A percentile compares a stretch with the other conserved stretches of the same genome.
Evolutionary conservation across 495 filamentous ascomycete genomes (phyloP).

Genomic region (Opeltia flavorubescens): DNA sequence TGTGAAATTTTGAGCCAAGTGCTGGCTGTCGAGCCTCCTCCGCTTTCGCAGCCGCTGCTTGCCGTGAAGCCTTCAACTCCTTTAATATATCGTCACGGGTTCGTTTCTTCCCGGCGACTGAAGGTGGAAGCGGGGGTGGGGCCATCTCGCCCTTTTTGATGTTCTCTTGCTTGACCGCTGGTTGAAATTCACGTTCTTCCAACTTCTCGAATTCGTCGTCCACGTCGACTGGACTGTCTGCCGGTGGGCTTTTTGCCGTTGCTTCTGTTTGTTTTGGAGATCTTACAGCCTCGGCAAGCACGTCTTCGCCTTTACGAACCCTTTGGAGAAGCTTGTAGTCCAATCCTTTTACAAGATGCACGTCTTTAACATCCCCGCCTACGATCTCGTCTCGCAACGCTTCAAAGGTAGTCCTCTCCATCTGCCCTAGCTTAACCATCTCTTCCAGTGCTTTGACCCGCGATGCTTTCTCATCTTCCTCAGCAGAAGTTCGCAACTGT

Average conservation of each 20-base stretch:
- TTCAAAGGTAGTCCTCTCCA: constrained; percentile 61
- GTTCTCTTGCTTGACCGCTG: constrained; percentile 35
- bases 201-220: constrained; percentile 71
- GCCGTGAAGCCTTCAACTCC: constrained; percentile 61
- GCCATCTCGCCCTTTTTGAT: constrained; percentile 72
- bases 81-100: constrained; percentile 73
- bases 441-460: constrained; percentile 71
- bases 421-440: constrained; percentile 66
- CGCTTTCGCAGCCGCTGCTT: constrained; percentile 41
- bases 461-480: constrained; percentile 30
- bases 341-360: constrained; percentile 81
- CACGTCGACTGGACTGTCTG: constrained; percentile 19
- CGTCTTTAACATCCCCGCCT: constrained; percentile 65
- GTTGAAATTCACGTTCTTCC: constrained; percentile 46
- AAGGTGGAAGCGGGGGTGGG: constrained; percentile 32
- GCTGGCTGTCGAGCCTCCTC: constrained; percentile 32
- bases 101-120: constrained; percentile 49
- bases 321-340: constrained; percentile 71
- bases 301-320: constrained; percentile 59
- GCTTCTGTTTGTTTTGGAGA: constrained; percentile 11
- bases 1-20: constrained; percentile 70
- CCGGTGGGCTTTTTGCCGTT: constrained; percentile 15
- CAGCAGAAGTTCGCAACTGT: constrained; percentile 23
- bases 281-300: constrained; percentile 25
- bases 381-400: constrained; percentile 59